phyloP scores from a whole-genome alignment of 2,329 filamentous ascomycete species.

The Ceratocystis diversiconidia region DNA sequence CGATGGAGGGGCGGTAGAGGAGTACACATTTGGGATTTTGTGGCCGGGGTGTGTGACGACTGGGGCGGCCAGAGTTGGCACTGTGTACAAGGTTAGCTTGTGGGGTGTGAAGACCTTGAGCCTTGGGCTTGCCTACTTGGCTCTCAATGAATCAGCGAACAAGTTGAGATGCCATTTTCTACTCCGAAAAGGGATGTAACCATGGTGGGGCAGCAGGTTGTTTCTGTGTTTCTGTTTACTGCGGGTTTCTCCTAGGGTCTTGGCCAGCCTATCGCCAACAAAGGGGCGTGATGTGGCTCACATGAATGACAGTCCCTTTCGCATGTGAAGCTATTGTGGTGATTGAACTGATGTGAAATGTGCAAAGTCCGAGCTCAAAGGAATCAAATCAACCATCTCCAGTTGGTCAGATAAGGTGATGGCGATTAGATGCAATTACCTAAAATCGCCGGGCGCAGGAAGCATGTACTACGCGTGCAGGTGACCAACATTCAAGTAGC shows the following conservation, averaged over 20 bases:
- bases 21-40: not conserved
- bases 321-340: not conserved
- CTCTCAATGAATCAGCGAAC: conserved; percentile 3
- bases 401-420: not conserved
- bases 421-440: not conserved
- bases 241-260: not conserved
- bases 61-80: not conserved
- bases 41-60: not conserved
- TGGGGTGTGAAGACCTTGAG: not conserved
- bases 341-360: not conserved
- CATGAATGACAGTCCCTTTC: not conserved
- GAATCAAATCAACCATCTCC: not conserved
- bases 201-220: not conserved
- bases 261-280: not conserved
- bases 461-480: not conserved
- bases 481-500: not conserved
- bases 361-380: not conserved
- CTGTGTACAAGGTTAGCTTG: not conserved
- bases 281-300: not conserved
- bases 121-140: not conserved
- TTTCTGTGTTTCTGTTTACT: conserved; percentile 1
- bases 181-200: not conserved
- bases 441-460: not conserved
- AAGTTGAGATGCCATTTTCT: not conserved
- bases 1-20: conserved; percentile 1